Conservation (phyloP, 2,329 filamentous ascomycete genomes). For the Epichloe sp. region DNA sequence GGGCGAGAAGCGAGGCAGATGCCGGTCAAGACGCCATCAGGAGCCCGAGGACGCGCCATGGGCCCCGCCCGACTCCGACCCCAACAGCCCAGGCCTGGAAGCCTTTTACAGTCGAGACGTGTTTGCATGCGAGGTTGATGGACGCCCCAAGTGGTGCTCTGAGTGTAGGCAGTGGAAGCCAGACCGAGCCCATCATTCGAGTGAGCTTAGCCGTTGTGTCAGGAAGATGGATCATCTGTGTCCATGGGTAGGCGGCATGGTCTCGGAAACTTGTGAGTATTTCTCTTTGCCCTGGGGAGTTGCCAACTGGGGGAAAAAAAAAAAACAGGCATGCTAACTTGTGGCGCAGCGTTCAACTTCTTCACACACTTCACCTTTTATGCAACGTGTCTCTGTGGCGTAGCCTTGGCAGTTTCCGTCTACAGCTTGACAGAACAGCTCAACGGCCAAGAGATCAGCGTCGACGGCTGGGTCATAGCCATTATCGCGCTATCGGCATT, state of each 20-base stretch:
- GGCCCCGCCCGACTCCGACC: slow-evolving; percentile 29
- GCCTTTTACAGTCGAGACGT: slow-evolving; percentile 70
- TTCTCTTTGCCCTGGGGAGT: too few relatives aligned
- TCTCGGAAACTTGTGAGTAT: slow-evolving; percentile 59
- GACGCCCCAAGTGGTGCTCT: slow-evolving; percentile 76
- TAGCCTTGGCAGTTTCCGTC: slow-evolving; percentile 49
- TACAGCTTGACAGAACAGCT: slow-evolving; percentile 47
- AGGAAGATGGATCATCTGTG: slow-evolving; percentile 93
- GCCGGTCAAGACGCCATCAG: slow-evolving; percentile 6
- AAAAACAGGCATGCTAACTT: background rate
- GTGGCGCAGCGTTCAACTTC: slow-evolving; percentile 62
- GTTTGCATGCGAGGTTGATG: slow-evolving; percentile 73
- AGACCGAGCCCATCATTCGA: slow-evolving; percentile 77
- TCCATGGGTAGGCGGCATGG: slow-evolving; percentile 89
- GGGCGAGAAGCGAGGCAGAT: slow-evolving; percentile 7
- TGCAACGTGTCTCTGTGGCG: slow-evolving; percentile 51
- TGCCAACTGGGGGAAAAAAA: background rate
- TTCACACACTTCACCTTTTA: slow-evolving; percentile 82
- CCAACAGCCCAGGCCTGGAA: slow-evolving; percentile 57
- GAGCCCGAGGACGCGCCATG: slow-evolving; percentile 18
- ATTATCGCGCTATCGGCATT: slow-evolving; percentile 53
- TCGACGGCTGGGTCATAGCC: slow-evolving; percentile 52
- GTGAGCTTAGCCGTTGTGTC: slow-evolving; percentile 69
- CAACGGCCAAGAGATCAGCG: slow-evolving; percentile 19
- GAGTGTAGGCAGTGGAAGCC: slow-evolving; percentile 78